Conservation (phyloP, 2,329 filamentous ascomycete genomes). For the Macrophomina tecta region DNA sequence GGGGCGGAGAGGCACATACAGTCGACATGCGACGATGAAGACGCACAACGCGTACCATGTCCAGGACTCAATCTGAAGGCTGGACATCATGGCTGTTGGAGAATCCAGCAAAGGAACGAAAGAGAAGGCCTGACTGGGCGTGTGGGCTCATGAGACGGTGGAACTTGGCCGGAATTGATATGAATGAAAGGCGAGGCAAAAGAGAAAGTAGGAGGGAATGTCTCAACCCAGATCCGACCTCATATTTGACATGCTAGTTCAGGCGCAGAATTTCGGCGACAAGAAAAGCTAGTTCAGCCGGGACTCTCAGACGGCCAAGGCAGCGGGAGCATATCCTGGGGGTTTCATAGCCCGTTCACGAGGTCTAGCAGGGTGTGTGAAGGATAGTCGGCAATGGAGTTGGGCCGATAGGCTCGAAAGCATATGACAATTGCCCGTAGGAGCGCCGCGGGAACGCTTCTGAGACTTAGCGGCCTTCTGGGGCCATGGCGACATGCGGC, state of each 20-base stretch:
- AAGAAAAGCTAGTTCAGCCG: conserved; percentile 7
- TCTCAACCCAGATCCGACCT: neutral
- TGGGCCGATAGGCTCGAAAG: conserved; percentile 3
- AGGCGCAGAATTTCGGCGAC: conserved; percentile 4
- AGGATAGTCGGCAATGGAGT: neutral
- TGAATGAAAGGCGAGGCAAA: neutral
- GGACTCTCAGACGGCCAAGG: conserved; percentile 10
- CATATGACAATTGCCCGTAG: neutral
- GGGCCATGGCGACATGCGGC: conserved; percentile 18
- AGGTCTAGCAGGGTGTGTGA: neutral
- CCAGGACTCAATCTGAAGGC: conserved; percentile 52
- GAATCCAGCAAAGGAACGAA: conserved; percentile 3
- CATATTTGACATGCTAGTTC: neutral
- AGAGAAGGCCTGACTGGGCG: neutral
- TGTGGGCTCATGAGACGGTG: neutral
- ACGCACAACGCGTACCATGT: conserved; percentile 53
- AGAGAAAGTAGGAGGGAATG: neutral
- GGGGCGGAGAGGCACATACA: conserved; percentile 44
- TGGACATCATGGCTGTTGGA: conserved; percentile 1
- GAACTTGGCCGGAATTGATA: neutral
- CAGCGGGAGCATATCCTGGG: conserved; percentile 6
- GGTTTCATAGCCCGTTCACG: conserved; percentile 1
- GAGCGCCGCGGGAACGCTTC: conserved; percentile 6
- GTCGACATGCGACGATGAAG: conserved; percentile 36
- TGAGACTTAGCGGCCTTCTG: conserved; percentile 23